A percentile compares a stretch with the other conserved stretches of the same genome.
Evolutionary conservation across 116 monocot species (phyloP).

Genomic region (Thalassia testudinum): DNA sequence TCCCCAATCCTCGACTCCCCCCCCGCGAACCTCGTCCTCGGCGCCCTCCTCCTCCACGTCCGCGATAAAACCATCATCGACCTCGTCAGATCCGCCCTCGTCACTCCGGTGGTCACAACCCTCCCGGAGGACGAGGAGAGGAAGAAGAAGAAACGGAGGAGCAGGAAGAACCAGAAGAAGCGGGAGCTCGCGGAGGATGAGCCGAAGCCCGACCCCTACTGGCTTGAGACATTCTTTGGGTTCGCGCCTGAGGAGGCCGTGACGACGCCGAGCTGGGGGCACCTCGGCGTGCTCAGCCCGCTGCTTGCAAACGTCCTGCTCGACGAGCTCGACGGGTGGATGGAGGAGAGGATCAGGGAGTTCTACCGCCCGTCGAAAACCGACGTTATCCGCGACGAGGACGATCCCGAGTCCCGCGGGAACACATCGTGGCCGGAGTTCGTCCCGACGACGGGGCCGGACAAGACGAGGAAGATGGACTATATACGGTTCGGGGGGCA

Average conservation of each 20-base stretch:
- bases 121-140: conserved; percentile 30
- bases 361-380: conserved; percentile 76
- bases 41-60: conserved; percentile 59
- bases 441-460: conserved; percentile 88
- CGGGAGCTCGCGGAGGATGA: conserved; percentile 73
- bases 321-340: conserved; percentile 86
- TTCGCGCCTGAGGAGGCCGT: conserved; percentile 86
- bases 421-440: conserved; percentile 98
- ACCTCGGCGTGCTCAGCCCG: conserved; percentile 71
- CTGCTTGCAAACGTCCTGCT: conserved; percentile 62
- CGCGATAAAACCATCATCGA: conserved; percentile 75
- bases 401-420: conserved; percentile 71
- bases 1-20: conserved; percentile 49
- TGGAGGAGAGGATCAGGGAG: conserved; percentile 74
- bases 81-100: conserved; percentile 61
- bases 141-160: conserved; percentile 64
- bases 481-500: conserved; percentile 84
- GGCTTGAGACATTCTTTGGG: conserved; percentile 88
- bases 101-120: conserved; percentile 46
- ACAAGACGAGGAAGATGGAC: conserved; percentile 89
- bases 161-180: conserved; percentile 92
- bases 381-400: conserved; percentile 63
- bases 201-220: conserved; percentile 94
- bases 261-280: conserved; percentile 76
- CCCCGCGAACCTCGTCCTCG: conserved; percentile 35